These are phyloP conservation scores for Draba incana DNA, from an alignment of 345 rosid genomes.

Conservation along the genomic window DNA sequence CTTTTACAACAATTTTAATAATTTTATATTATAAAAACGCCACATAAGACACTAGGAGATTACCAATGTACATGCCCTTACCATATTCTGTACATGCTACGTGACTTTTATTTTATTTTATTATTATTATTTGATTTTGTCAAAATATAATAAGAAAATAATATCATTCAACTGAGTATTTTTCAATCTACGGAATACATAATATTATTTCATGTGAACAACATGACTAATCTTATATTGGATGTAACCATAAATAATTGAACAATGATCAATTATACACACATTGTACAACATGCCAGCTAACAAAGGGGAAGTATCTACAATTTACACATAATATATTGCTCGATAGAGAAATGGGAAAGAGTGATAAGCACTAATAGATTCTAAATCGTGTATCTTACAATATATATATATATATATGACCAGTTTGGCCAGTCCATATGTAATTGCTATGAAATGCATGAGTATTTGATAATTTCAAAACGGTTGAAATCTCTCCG, in stretches of 20 bases:
- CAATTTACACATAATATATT: neutral
- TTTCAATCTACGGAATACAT: constrained; percentile 1
- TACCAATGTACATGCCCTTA: no score
- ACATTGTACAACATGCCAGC: constrained; percentile 31
- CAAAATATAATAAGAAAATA: no score
- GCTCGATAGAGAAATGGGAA: constrained; percentile 26
- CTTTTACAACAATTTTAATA: no score
- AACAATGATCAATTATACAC: constrained; percentile 9
- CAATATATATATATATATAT: constrained; percentile 4
- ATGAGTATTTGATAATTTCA: constrained; percentile 34
- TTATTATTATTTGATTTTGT: no score
- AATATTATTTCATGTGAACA: constrained; percentile 21
- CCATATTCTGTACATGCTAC: constrained; percentile 4
- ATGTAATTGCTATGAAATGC: constrained; percentile 22
- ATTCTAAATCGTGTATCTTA: constrained; percentile 18
- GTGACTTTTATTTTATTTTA: neutral
- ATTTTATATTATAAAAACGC: no score
- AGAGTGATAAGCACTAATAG: constrained; percentile 27
- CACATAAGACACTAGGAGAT: no score
- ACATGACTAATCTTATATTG: constrained; percentile 7
- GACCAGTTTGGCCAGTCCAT: constrained; percentile 8
- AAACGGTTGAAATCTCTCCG: constrained; percentile 28
- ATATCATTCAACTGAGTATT: neutral
- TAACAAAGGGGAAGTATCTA: neutral
- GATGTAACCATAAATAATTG: constrained; percentile 1